Base-by-base conservation (phyloP, 2,329 filamentous ascomycete species). In the Cadophora luteo-olivacea region DNA sequence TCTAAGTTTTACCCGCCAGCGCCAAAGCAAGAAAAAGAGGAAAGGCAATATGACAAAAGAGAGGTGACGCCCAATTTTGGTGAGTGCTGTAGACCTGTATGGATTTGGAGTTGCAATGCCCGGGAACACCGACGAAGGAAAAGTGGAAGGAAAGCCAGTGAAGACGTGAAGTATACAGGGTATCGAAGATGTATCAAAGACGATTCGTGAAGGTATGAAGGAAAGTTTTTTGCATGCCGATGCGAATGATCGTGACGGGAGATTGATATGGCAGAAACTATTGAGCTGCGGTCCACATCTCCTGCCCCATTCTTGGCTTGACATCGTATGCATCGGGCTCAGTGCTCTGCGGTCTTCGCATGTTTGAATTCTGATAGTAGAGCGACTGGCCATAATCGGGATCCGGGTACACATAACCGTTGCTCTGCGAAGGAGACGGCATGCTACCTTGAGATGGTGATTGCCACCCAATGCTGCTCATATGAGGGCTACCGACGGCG, bases 401-500 rank as follows among this genome's bases (percentile, higher is more conserved):
- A 74, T 97, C 97, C 8, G 91, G 89, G 77, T 97, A 97, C 70
- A 92, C 89, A 72, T 93, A 94, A 71, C 84, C 84, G 61, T 87
- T 88, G 55, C 86, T 87, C 55, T 83, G 81, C 38, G 81, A 82
- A 70, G 94, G 91, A 9, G 91, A 91, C 11, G 91, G 89, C 72
- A 78, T 77, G 38, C 69, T 75, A 29, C 65, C 67, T 89, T 94
- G 92, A 1, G 90, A 88, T 4, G 94, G 94, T 4, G 94, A 97
- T 73, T 93, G 92, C 94, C 95, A 97, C 65, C 92, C 92, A 70
- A 83, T 81, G 61, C 66, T 76, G 52, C 83, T 81, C 89, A 97
- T 93, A 79, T 97, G 94, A 62, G 95, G 94, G 79, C 94, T 97
- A 64, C 92, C 92, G 67, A 84, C 89, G n/a, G 87, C 90, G 77